Conservation (phyloP, 352 stramenopile genomes). For the Phytophthora nicotianae region DNA sequence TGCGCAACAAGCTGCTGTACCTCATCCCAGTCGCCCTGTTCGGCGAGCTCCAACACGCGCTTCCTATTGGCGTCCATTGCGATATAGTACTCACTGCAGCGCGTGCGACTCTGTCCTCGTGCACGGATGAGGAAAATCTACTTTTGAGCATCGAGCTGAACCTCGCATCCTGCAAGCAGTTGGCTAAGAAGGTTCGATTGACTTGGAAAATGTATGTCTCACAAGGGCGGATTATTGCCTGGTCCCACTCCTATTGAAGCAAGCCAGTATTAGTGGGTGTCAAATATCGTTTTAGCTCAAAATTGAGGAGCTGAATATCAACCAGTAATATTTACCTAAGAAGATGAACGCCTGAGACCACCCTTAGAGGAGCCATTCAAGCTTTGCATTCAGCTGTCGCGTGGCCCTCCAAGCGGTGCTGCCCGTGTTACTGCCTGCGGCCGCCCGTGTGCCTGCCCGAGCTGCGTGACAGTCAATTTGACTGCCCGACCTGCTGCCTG, state of each 20-base stretch:
- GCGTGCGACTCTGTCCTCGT: constrained; percentile 15
- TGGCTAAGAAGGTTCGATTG: constrained; percentile 1
- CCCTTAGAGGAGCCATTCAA: no score
- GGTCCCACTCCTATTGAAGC: constrained; percentile 14
- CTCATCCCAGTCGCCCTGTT: constrained; percentile 72
- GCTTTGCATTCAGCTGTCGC: no score
- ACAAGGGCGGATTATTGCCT: constrained; percentile 11
- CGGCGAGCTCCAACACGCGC: constrained; percentile 59
- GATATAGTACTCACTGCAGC: constrained; percentile 7
- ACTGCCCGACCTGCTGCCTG: no score
- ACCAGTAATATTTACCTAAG: no score
- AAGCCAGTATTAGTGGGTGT: constrained; percentile 20
- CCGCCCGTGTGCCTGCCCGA: no score
- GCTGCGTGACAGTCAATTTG: no score
- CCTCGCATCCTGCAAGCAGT: neutral
- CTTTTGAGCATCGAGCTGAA: constrained; percentile 10
- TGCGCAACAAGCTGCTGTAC: constrained; percentile 49
- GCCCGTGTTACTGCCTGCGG: no score
- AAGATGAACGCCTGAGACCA: no score
- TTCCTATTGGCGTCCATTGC: constrained; percentile 48
- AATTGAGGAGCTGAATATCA: no score
- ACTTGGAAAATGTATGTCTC: constrained; percentile 20
- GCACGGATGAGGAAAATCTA: constrained; percentile 9
- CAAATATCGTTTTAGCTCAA: no score
- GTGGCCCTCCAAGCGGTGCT: no score